These are phyloP conservation scores for Francoa sonchifolia DNA, from an alignment of 441 rosid genomes.

Conservation along the genomic window DNA sequence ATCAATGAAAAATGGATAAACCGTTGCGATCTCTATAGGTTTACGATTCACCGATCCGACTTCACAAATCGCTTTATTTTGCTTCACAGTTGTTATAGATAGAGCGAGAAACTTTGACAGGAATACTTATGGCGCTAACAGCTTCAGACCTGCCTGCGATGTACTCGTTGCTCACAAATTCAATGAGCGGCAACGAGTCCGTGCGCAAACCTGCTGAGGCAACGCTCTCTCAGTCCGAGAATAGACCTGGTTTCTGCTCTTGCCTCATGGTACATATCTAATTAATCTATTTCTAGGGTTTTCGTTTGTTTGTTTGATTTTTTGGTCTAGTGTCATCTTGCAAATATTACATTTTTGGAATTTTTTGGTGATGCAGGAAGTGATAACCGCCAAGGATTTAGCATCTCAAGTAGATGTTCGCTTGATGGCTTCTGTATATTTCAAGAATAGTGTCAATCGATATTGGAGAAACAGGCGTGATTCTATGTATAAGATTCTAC, in stretches of 20 bases:
- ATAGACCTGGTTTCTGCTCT: slow-evolving; percentile 87
- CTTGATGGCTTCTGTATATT: slow-evolving; percentile 82
- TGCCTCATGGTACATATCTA: slow-evolving; percentile 60
- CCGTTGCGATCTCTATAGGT: too few species aligned
- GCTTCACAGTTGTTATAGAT: slow-evolving; percentile 1
- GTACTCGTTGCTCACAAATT: slow-evolving; percentile 66
- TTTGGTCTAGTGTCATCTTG: too few species aligned
- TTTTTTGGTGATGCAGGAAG: slow-evolving; percentile 52
- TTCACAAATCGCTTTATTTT: slow-evolving; percentile 15
- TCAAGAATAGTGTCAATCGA: slow-evolving; percentile 80
- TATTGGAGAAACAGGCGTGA: slow-evolving; percentile 86
- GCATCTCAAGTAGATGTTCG: slow-evolving; percentile 81
- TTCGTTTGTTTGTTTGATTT: slow-evolving; percentile 4
- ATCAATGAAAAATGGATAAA: too few species aligned
- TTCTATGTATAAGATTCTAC: slow-evolving; percentile 45
- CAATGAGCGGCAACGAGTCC: slow-evolving; percentile 79
- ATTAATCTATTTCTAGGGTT: slow-evolving; percentile 21
- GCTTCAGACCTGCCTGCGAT: slow-evolving; percentile 82
- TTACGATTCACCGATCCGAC: slow-evolving; percentile 27
- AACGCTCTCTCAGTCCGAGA: slow-evolving; percentile 81
- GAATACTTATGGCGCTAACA: slow-evolving; percentile 63
- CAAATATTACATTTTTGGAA: background rate
- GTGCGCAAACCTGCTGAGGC: slow-evolving; percentile 81
- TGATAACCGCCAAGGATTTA: slow-evolving; percentile 80
- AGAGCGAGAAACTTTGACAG: slow-evolving; percentile 4